Base-by-base conservation (phyloP, 2,329 filamentous ascomycete genomes). In the Paraconiothyrium sp. region DNA sequence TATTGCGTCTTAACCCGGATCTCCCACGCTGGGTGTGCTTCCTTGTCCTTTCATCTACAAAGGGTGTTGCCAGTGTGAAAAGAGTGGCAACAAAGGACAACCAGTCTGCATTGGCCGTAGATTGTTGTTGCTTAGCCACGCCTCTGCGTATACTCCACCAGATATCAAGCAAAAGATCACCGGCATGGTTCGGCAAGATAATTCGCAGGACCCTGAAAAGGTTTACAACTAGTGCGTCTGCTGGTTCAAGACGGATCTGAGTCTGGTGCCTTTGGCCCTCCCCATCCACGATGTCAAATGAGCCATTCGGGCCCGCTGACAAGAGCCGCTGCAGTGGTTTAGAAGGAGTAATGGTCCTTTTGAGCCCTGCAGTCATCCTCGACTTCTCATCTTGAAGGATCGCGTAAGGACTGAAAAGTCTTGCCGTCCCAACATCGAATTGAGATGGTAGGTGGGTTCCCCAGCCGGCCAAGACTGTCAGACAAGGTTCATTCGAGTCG, bases 41-140 rank as follows among this genome's bases (percentile, higher is more conserved):
- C 9, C 61, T 60, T 3, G 69, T 66, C 50, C 69, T 72, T 4
- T 75, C 70, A 13, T 78, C 73, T 11, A 78, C 63, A 55, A 78
- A 77, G 8, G 74, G 72, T 11, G 81, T 64, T 10, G 75, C 75
- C 52, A 80, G 74, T 8, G 73, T 72, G 54, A 82, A 78, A 2
- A 83, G 60, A 8, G 80, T 77, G 4, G 78, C 69, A 4, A 79
- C 72, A 34, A 83, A 75, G 6, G 81, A 80, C 5, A 75, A 67
- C 75, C 78, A 81, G 24, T 80, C 78, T 22, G 67, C 60, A 44
- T 68, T 67, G 9, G 48, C 52, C 10, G 59, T 61, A 37, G 65
- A 57, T 11, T 56, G 27, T 27, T 57, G 22, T 22, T 70, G 65
- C 2, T 54, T 57, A 9, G 67, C 55, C 4, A 75, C 51, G 27